These are phyloP conservation scores for Eleusine coracana DNA, from an alignment of 176 grass and related monocot species.

Conservation along the genomic window DNA sequence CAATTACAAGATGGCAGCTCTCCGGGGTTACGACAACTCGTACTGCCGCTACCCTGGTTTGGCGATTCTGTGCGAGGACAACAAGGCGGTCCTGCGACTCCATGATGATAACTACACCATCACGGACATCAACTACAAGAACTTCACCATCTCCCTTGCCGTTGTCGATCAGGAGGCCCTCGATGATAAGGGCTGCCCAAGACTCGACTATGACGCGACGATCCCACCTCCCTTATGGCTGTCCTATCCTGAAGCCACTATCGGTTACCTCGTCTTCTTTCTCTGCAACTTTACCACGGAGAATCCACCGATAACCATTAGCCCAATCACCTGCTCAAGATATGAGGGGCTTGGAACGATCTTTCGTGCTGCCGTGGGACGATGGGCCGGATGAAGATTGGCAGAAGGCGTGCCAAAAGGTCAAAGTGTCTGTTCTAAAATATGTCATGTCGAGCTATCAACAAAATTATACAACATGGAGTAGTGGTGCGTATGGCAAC, in stretches of 20 bases:
- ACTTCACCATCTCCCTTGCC: background rate
- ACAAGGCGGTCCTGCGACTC: background rate
- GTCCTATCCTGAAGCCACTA: background rate
- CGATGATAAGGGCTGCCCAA: background rate
- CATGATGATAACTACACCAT: background rate
- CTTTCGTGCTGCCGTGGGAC: background rate
- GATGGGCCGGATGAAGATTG: background rate
- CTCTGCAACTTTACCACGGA: background rate
- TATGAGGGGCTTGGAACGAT: fast-evolving
- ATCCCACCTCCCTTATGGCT: background rate
- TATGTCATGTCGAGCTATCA: background rate
- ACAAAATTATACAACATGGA: background rate
- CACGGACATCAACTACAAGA: background rate
- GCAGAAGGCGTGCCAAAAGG: fast-evolving
- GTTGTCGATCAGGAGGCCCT: background rate
- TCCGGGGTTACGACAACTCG: background rate
- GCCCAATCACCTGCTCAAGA: background rate
- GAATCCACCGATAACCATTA: fast-evolving
- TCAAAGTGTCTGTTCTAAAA: slow-evolving; percentile 1
- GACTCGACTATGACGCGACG: background rate
- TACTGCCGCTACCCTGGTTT: slow-evolving; percentile 41
- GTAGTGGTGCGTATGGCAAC: fast-evolving
- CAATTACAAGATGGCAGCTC: fast-evolving
- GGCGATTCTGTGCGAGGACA: background rate
- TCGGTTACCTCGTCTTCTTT: slow-evolving; percentile 13